These are phyloP conservation scores for Didymosphaeria variabile DNA, from an alignment of 2,329 filamentous ascomycete species.

Conservation along the genomic window DNA sequence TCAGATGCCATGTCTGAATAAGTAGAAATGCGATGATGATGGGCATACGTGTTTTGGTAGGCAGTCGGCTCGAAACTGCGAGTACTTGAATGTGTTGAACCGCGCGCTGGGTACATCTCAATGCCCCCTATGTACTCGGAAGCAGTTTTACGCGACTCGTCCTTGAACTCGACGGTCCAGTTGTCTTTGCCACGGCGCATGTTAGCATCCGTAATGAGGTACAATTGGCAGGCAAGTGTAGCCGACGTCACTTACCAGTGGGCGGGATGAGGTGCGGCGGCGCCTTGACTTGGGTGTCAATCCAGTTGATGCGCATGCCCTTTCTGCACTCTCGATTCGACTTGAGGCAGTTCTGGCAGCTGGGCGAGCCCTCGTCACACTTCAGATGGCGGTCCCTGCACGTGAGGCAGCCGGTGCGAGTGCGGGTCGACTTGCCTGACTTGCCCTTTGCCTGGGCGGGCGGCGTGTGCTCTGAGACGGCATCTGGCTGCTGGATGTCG, in stretches of 20 bases:
- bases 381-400: constrained; percentile 91
- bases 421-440: constrained; percentile 76
- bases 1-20: constrained; percentile 19
- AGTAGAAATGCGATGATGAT: constrained; percentile 23
- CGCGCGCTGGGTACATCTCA: constrained; percentile 70
- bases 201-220: constrained; percentile 40
- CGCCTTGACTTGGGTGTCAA: constrained; percentile 78
- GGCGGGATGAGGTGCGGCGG: constrained; percentile 63
- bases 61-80: constrained; percentile 10
- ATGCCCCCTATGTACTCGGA: constrained; percentile 87
- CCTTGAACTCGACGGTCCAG: constrained; percentile 80
- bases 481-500: constrained; percentile 17
- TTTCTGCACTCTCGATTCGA: constrained; percentile 86
- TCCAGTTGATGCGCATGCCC: constrained; percentile 88
- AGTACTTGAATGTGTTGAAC: constrained; percentile 4
- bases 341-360: constrained; percentile 83
- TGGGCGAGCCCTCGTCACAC: constrained; percentile 78
- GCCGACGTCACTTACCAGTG: constrained; percentile 16
- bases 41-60: constrained; percentile 17
- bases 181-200: constrained; percentile 51
- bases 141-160: constrained; percentile 89
- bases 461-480: not conserved
- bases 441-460: constrained; percentile 25
- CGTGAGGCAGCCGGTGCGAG: constrained; percentile 89
- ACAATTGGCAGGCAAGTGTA: not conserved